Evolutionary conservation across 441 rosid genomes (phyloP), one percentile per base, ranked within the genome.

Genomic region (Populus hybrid): DNA sequence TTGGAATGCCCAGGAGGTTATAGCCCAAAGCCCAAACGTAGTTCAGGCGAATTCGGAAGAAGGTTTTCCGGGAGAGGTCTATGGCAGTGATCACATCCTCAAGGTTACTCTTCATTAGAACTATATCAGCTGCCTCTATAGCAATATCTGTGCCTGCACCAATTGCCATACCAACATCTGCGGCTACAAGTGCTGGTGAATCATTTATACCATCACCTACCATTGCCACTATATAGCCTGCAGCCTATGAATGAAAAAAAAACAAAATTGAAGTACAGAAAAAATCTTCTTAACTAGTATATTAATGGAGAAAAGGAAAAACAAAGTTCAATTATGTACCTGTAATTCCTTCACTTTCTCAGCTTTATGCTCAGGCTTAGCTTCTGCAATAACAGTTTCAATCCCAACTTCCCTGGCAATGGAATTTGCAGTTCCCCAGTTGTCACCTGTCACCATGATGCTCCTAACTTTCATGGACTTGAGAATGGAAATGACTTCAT

Each of bases 141-240:
- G 98, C 96, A 7, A 95, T 91, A 74, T 95, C 98, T 0, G 98
- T 94, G 63, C 97, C 98, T 42, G 99, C 98, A 18, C 98, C 98
- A 2, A 93, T 95, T 0, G 97, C 99, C 97, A 95, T 92, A 67
- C 99, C 98, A 53, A 91, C 98, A 70, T 95, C 93, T 18, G 97
- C 99, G 38, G 95, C 95, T 24, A 89, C 95, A 0, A 95, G 94
- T 7, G 97, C 99, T 0, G 98, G 98, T 0, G 99, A 93, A 86
- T 93, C 98, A 26, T 95, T 95, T 23, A 95, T 87, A 23, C 99
- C 99, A 30, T 95, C 98, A 3, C 99, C 99, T 53, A 95, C 96
- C 99, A 95, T 93, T 42, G 98, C 99, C 78, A 93, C 98, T 8
- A 79, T 76, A 70, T 81, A 81, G 10, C 99, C 99, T 23, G 76